Evolutionary conservation across 257 asterid species (phyloP).

Genomic region (Forsythia viridissima): DNA sequence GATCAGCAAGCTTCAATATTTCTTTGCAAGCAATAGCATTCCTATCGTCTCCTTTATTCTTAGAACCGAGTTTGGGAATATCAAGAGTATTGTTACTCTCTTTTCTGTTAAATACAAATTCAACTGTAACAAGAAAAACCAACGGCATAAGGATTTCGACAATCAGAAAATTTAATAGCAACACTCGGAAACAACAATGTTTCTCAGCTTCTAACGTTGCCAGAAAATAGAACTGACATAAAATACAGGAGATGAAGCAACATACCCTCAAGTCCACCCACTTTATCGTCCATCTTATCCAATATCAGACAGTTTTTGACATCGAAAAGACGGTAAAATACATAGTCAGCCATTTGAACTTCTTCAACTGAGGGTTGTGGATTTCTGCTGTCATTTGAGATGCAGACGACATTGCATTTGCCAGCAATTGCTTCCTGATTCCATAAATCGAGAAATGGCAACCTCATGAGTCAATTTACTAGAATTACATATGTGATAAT

Average conservation of each 20-base stretch:
- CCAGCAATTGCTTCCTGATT: conserved; percentile 90
- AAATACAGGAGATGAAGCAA: conserved; percentile 8
- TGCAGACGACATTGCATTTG: conserved; percentile 82
- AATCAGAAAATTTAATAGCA: conserved; percentile 12
- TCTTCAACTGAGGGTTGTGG: conserved; percentile 75
- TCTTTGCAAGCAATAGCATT: conserved; percentile 27
- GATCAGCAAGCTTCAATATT: conserved; percentile 29
- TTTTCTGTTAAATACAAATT: conserved; percentile 66
- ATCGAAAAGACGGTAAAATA: conserved; percentile 77
- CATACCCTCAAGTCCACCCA: conserved; percentile 85
- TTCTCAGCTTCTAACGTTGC: conserved; percentile 5
- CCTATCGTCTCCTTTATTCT: conserved; percentile 29
- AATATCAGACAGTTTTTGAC: conserved; percentile 53
- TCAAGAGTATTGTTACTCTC: conserved; percentile 28
- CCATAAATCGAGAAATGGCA: background rate
- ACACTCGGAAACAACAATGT: conserved; percentile 15
- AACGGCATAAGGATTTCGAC: conserved; percentile 37
- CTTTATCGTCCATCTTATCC: conserved; percentile 54
- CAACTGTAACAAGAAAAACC: conserved; percentile 60
- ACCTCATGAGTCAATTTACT: background rate
- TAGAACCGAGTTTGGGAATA: conserved; percentile 32
- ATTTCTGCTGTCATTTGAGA: conserved; percentile 70
- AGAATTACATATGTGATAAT: conserved; percentile 15
- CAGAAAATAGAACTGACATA: conserved; percentile 11
- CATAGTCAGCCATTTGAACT: conserved; percentile 62